A percentile compares a stretch with the other conserved stretches of the same genome.
Conservation (phyloP, 2,329 filamentous ascomycete genomes). For the Orbilia ellipsospora region DNA sequence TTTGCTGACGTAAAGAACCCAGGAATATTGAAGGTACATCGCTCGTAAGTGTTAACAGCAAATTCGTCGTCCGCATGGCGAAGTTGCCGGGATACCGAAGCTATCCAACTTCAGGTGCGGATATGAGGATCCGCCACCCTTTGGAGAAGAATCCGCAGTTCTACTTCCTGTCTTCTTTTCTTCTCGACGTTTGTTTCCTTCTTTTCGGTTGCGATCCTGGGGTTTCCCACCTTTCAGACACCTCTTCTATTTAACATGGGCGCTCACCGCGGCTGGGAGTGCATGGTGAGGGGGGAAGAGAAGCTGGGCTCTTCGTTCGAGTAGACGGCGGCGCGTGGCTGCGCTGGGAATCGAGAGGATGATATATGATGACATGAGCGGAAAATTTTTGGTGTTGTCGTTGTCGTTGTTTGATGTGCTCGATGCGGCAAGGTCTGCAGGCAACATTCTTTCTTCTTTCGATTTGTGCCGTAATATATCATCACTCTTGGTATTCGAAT, state of each 20-base stretch:
- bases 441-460: neutral
- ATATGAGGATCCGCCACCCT: no score
- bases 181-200: no score
- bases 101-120: no score
- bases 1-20: neutral
- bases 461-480: neutral
- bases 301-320: slow-evolving; percentile 8
- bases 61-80: slow-evolving; percentile 40
- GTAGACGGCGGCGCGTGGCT: neutral
- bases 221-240: neutral
- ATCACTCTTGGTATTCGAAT: neutral
- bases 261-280: slow-evolving; percentile 33
- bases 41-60: slow-evolving; percentile 23
- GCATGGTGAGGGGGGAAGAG: slow-evolving; percentile 34
- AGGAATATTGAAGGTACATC: slow-evolving; percentile 12
- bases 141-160: no score
- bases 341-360: neutral
- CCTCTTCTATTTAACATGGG: slow-evolving; percentile 7
- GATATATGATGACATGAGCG: no score
- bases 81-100: neutral
- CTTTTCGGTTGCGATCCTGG: neutral
- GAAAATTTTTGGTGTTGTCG: neutral
- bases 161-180: no score
- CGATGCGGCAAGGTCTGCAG: neutral
- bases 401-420: no score